A percentile compares a stretch with the other conserved stretches of the same genome.
Conservation (phyloP, 2,329 filamentous ascomycete species). For the Verticillium alfalfae region DNA sequence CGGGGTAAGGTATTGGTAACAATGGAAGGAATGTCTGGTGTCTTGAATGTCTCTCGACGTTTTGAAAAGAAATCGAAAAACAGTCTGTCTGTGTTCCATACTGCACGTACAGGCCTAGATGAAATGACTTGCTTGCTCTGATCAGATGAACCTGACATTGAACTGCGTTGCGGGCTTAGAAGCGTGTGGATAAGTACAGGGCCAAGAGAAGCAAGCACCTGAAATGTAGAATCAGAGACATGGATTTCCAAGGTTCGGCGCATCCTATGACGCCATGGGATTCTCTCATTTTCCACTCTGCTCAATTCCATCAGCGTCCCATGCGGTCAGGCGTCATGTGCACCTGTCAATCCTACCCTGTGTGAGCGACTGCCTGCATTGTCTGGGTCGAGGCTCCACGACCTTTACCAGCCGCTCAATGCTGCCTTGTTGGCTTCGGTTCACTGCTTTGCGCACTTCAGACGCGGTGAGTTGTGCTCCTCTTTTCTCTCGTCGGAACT, state of each 20-base stretch:
- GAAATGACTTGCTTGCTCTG: too few species aligned
- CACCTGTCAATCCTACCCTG: background rate
- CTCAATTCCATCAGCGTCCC: background rate
- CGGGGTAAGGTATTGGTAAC: background rate
- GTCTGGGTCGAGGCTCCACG: background rate
- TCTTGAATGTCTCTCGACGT: background rate
- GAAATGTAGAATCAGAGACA: constrained; percentile 1
- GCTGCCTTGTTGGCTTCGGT: too few species aligned
- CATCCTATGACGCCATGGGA: background rate
- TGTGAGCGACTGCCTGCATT: background rate
- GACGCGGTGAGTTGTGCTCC: too few species aligned
- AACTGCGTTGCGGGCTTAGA: background rate
- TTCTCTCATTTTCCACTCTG: background rate
- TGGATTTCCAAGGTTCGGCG: background rate
- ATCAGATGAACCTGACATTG: background rate
- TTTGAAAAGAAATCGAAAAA: background rate
- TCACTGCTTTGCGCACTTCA: too few species aligned
- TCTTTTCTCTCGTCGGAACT: too few species aligned
- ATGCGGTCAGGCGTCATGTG: background rate
- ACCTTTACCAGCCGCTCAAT: background rate
- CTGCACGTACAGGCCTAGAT: background rate
- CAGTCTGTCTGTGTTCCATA: background rate
- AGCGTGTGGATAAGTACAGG: background rate
- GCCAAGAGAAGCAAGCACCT: background rate
- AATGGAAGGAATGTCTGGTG: background rate